Evolutionary conservation across 225 moss, liverwort and hornwort genomes (phyloP).

Genomic region (Thuidium tamariscinum): DNA sequence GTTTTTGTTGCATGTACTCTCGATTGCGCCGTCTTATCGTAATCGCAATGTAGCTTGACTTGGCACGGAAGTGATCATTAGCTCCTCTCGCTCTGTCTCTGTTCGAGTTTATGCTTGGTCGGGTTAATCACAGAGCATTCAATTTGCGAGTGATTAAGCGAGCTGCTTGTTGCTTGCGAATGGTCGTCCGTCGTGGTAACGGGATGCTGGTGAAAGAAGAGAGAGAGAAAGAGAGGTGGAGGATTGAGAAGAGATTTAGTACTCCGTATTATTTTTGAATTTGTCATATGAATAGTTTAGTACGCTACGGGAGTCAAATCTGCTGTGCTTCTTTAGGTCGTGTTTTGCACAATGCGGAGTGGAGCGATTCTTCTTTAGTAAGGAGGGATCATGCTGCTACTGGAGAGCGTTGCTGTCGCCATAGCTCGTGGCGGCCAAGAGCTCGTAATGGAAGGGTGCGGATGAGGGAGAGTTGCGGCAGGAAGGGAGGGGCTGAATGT

Average conservation of each 20-base stretch:
- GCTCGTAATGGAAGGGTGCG: background rate
- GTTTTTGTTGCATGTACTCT: background rate
- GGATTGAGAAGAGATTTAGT: background rate
- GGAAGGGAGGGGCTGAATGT: background rate
- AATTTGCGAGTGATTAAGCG: background rate
- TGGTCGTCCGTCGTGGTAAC: background rate
- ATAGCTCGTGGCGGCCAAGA: background rate
- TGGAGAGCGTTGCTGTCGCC: background rate
- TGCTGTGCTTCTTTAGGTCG: background rate
- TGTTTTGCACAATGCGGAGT: background rate
- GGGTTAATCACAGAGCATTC: background rate
- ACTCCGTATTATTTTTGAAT: background rate
- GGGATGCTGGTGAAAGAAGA: background rate
- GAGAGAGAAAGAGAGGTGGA: background rate
- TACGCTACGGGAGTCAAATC: background rate
- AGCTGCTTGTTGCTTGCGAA: background rate
- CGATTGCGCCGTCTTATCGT: background rate
- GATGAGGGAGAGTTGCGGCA: background rate
- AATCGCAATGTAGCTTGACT: background rate
- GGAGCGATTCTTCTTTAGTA: background rate
- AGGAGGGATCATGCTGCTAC: background rate
- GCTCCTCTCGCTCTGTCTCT: background rate
- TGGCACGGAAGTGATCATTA: background rate
- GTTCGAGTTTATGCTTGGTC: background rate
- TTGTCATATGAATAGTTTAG: background rate